These are phyloP conservation scores for Falciphora oryzae DNA, from an alignment of 2,329 filamentous ascomycete species.

Conservation along the genomic window DNA sequence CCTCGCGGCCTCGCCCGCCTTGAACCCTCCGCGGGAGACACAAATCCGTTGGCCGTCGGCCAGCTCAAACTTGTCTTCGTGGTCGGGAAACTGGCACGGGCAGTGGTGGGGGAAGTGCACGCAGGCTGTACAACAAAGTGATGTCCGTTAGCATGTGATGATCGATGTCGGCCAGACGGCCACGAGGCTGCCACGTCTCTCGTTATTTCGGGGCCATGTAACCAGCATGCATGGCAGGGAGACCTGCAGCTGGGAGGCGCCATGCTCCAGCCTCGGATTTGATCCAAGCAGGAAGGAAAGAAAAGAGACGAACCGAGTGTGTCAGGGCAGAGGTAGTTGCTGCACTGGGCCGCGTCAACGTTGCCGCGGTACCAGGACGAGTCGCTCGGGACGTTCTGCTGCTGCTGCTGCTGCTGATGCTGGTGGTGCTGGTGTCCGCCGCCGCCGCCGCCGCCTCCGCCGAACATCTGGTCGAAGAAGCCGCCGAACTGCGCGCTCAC, in stretches of 20 bases:
- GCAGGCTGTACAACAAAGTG: slow-evolving; percentile 52
- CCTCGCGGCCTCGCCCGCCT: slow-evolving; percentile 61
- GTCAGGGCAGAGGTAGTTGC: slow-evolving; percentile 90
- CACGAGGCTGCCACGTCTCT: too few species aligned
- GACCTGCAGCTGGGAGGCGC: not conserved
- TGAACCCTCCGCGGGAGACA: slow-evolving; percentile 69
- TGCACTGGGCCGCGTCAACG: slow-evolving; percentile 64
- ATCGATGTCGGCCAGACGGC: too few species aligned
- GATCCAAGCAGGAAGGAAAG: not conserved
- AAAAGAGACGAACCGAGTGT: slow-evolving; percentile 52
- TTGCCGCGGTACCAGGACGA: slow-evolving; percentile 61
- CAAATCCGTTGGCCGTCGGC: slow-evolving; percentile 69
- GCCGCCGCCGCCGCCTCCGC: slow-evolving; percentile 34
- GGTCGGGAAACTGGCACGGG: slow-evolving; percentile 74
- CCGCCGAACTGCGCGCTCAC: slow-evolving; percentile 73
- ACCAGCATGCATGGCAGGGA: not conserved
- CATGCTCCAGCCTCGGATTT: not conserved
- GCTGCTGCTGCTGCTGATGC: slow-evolving; percentile 51
- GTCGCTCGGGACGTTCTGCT: slow-evolving; percentile 80
- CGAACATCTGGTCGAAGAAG: slow-evolving; percentile 98
- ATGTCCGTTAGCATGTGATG: not conserved
- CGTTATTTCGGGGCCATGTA: too few species aligned
- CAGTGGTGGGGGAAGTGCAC: slow-evolving; percentile 97
- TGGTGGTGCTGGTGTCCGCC: slow-evolving; percentile 38
- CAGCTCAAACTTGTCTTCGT: slow-evolving; percentile 73